Conservation (phyloP, 1,139 yeast species). For the Taphrina flavorubra region DNA sequence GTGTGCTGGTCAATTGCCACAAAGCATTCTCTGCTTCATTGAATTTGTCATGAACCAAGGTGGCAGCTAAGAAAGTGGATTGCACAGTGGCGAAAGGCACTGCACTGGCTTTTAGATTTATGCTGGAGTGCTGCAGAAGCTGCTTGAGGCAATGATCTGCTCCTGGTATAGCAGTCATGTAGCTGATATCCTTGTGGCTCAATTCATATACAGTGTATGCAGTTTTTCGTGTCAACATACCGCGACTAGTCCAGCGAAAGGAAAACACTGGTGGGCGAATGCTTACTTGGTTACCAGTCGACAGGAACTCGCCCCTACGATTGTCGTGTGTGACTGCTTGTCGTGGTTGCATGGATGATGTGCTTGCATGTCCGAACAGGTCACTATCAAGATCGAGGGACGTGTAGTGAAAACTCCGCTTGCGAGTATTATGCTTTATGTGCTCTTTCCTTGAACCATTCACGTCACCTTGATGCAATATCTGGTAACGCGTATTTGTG, state of each 20-base stretch:
- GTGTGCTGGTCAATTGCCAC: slow-evolving; percentile 63
- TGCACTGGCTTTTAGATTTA: slow-evolving; percentile 18
- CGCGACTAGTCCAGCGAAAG: slow-evolving; percentile 10
- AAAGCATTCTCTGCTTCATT: slow-evolving; percentile 41
- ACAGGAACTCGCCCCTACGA: background rate
- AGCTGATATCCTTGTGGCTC: background rate
- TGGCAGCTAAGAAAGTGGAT: slow-evolving; percentile 20
- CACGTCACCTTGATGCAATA: background rate
- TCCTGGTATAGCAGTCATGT: background rate
- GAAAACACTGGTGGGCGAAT: background rate
- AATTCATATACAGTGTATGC: background rate
- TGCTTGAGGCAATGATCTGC: slow-evolving; percentile 11
- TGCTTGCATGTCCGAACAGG: background rate
- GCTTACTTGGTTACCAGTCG: no score
- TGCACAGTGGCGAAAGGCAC: slow-evolving; percentile 35
- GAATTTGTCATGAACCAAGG: slow-evolving; percentile 5
- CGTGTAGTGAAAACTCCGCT: background rate
- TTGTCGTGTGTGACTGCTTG: background rate
- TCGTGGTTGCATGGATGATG: background rate
- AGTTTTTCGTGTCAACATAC: background rate
- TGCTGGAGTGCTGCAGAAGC: slow-evolving; percentile 29
- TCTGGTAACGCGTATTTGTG: background rate
- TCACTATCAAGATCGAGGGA: slow-evolving; percentile 1
- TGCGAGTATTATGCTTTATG: background rate
- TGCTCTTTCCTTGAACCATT: background rate